Evolutionary conservation across 2,329 filamentous ascomycete genomes (phyloP).

Genomic region (Neonectria ditissima): DNA sequence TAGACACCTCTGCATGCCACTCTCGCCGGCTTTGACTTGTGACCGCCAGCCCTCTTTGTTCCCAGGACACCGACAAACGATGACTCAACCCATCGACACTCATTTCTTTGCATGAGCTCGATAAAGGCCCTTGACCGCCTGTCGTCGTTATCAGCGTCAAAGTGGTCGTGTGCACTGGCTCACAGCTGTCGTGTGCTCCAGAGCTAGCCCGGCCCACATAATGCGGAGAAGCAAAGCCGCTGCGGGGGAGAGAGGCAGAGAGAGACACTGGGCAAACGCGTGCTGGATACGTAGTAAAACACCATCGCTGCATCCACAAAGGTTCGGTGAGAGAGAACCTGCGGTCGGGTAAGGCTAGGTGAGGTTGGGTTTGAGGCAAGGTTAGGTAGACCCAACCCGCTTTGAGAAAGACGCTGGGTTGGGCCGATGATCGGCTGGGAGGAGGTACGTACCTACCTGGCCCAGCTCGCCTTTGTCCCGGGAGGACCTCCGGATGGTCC

Average conservation of each 20-base stretch:
- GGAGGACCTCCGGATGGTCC: background rate
- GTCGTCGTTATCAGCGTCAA: background rate
- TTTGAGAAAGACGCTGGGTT: background rate
- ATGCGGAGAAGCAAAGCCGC: slow-evolving; percentile 24
- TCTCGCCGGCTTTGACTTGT: background rate
- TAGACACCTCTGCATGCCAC: background rate
- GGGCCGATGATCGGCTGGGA: background rate
- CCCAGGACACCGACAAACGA: background rate
- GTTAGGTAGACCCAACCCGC: too few relatives aligned
- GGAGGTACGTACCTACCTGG: too few relatives aligned
- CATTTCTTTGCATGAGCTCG: slow-evolving; percentile 16
- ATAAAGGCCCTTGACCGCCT: slow-evolving; percentile 7
- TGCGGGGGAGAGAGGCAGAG: background rate
- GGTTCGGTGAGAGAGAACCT: too few relatives aligned
- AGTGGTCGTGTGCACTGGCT: slow-evolving; percentile 14
- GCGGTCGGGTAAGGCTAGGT: background rate
- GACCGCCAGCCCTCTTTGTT: background rate
- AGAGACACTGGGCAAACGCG: too few relatives aligned
- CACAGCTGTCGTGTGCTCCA: slow-evolving; percentile 28
- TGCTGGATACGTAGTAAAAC: too few relatives aligned
- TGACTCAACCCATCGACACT: slow-evolving; percentile 7
- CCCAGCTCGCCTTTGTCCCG: background rate
- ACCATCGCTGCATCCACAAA: too few relatives aligned
- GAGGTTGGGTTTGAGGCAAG: background rate
- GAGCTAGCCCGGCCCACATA: slow-evolving; percentile 23